A percentile compares a stretch with the other conserved stretches of the same genome.
These are phyloP conservation scores for Fusarium sterilihyphosum DNA, from an alignment of 2,329 filamentous ascomycete genomes.

Conservation along the genomic window DNA sequence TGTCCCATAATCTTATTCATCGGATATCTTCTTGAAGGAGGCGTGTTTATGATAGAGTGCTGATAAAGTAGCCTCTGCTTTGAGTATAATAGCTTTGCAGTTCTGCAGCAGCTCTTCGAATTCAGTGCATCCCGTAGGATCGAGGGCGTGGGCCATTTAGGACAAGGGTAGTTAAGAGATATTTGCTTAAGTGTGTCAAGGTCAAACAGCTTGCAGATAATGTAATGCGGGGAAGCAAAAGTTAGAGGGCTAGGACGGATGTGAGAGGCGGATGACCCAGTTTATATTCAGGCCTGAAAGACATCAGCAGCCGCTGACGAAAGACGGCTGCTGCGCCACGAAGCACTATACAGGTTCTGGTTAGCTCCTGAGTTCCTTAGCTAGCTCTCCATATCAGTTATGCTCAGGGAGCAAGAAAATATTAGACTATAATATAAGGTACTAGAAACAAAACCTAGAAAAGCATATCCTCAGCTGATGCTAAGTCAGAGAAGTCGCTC, in stretches of 20 bases:
- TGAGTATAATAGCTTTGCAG: background rate
- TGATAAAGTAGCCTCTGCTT: background rate
- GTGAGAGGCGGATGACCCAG: background rate
- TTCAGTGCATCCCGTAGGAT: background rate
- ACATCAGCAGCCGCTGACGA: background rate
- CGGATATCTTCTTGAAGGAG: background rate
- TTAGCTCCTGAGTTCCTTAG: background rate
- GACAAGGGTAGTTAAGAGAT: background rate
- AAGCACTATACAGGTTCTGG: background rate
- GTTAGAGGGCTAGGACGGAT: too few species aligned
- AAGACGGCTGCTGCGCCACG: background rate
- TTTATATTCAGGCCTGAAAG: background rate
- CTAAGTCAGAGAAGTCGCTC: too few species aligned
- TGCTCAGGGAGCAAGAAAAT: too few species aligned
- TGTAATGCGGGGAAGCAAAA: background rate
- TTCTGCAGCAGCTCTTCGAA: background rate
- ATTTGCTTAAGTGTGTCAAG: background rate
- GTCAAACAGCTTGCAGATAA: too few species aligned
- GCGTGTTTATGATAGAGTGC: background rate
- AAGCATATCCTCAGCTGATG: too few species aligned
- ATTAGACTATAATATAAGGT: too few species aligned
- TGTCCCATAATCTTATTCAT: background rate
- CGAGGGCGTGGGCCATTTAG: background rate
- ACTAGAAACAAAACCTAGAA: too few species aligned
- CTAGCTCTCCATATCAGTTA: too few species aligned